Evolutionary conservation across 148 eudicot species (phyloP).

Genomic region (Persicaria maculosa): DNA sequence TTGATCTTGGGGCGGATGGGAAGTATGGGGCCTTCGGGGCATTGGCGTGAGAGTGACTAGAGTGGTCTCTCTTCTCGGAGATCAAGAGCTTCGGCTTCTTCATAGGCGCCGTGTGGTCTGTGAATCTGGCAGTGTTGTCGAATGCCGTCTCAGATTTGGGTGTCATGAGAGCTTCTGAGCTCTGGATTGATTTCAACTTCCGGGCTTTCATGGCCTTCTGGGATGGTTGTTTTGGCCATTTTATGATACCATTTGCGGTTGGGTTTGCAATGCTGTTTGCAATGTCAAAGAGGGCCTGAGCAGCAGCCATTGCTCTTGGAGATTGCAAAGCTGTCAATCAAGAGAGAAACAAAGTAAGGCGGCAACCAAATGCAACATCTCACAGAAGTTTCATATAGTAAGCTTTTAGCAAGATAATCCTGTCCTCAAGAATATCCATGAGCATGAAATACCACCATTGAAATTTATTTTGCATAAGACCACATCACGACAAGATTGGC

Average conservation of each 20-base stretch:
- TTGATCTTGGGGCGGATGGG: conserved; percentile 56
- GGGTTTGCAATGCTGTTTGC: conserved; percentile 31
- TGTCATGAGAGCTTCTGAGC: conserved; percentile 28
- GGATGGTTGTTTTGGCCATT: conserved; percentile 54
- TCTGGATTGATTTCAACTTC: conserved; percentile 42
- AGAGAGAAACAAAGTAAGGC: conserved; percentile 3
- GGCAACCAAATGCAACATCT: neutral
- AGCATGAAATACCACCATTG: neutral
- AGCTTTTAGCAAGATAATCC: too few species aligned
- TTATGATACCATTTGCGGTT: conserved; percentile 25
- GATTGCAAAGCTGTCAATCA: conserved; percentile 43
- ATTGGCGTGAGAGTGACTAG: conserved; percentile 29
- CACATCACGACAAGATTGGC: neutral
- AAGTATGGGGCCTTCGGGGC: conserved; percentile 29
- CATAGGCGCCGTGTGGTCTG: conserved; percentile 25
- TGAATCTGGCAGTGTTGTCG: conserved; percentile 18
- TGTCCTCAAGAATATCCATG: neutral
- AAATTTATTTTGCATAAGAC: neutral
- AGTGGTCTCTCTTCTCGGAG: conserved; percentile 29
- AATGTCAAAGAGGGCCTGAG: conserved; percentile 63
- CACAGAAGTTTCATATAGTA: neutral
- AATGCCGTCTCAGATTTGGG: conserved; percentile 30
- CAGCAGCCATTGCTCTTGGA: conserved; percentile 58
- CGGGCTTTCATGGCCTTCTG: conserved; percentile 67
- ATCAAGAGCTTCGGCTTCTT: conserved; percentile 52